These are phyloP conservation scores for Dothidotthia symphoricarpi DNA, from an alignment of 2,329 filamentous ascomycete species.

Conservation along the genomic window DNA sequence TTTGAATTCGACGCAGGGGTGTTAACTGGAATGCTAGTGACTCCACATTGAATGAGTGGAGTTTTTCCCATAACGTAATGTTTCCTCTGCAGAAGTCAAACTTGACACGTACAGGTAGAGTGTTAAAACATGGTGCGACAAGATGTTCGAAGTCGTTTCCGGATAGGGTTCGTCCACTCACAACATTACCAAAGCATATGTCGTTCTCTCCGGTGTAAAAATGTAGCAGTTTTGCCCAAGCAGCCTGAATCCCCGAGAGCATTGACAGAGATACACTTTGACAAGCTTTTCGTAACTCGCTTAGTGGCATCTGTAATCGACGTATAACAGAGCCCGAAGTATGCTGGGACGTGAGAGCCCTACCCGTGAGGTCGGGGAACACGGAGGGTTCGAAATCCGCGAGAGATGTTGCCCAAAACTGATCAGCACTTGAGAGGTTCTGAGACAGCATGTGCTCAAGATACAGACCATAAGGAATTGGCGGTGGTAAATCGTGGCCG, in stretches of 20 bases:
- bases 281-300: conserved; percentile 20
- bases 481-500: conserved; percentile 47
- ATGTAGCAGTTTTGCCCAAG: conserved; percentile 67
- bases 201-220: conserved; percentile 59
- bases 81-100: conserved; percentile 52
- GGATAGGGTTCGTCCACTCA: conserved; percentile 70
- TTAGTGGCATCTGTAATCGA: conserved; percentile 22
- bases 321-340: conserved; percentile 25
- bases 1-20: conserved; percentile 69
- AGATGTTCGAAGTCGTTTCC: conserved; percentile 67
- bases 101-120: conserved; percentile 67
- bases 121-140: conserved; percentile 92
- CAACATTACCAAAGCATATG: conserved; percentile 82
- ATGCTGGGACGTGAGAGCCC: background rate
- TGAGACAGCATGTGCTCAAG: conserved; percentile 58
- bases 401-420: conserved; percentile 66
- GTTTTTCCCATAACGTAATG: conserved; percentile 56
- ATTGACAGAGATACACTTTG: conserved; percentile 45
- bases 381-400: conserved; percentile 49
- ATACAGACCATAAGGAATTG: conserved; percentile 63
- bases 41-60: conserved; percentile 63
- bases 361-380: conserved; percentile 39
- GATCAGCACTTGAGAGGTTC: conserved; percentile 51
- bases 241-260: conserved; percentile 66
- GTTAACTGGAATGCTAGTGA: conserved; percentile 70